A percentile compares a stretch with the other conserved stretches of the same genome.
Conservation (phyloP, 257 asterid species). For the Solanum lycopersicoides region DNA sequence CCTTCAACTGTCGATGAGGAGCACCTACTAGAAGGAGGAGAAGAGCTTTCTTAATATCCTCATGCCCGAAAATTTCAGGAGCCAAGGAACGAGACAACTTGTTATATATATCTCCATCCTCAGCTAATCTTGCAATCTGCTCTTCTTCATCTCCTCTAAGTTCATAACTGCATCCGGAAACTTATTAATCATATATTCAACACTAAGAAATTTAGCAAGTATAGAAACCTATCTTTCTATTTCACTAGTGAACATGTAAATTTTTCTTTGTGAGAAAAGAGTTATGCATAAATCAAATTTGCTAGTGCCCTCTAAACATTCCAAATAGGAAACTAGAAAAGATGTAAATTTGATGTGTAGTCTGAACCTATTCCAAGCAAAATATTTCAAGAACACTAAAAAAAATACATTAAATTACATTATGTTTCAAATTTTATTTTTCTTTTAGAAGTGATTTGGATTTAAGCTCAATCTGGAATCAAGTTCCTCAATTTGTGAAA, state of each 20-base stretch:
- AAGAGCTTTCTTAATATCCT: conserved; percentile 85
- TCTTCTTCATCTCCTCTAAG: conserved; percentile 78
- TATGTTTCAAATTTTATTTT: neutral
- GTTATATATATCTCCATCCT: conserved; percentile 85
- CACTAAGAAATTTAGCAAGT: neutral
- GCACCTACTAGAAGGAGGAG: conserved; percentile 97
- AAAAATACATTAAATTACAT: neutral
- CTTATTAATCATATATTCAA: neutral
- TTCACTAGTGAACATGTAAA: neutral
- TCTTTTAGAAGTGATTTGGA: neutral
- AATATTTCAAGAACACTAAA: neutral
- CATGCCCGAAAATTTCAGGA: conserved; percentile 95
- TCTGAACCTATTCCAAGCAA: neutral
- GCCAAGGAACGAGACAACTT: conserved; percentile 81
- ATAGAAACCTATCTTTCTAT: neutral
- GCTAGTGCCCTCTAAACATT: neutral
- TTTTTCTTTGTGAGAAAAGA: neutral
- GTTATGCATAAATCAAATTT: neutral
- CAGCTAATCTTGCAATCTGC: conserved; percentile 70
- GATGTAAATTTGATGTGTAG: neutral
- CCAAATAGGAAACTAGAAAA: neutral
- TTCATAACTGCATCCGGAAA: conserved; percentile 35
- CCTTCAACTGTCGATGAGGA: conserved; percentile 89
- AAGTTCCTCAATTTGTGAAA: neutral
- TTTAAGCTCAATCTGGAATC: neutral